Conservation (phyloP, 345 rosid species). For the Citrus hindsii region DNA sequence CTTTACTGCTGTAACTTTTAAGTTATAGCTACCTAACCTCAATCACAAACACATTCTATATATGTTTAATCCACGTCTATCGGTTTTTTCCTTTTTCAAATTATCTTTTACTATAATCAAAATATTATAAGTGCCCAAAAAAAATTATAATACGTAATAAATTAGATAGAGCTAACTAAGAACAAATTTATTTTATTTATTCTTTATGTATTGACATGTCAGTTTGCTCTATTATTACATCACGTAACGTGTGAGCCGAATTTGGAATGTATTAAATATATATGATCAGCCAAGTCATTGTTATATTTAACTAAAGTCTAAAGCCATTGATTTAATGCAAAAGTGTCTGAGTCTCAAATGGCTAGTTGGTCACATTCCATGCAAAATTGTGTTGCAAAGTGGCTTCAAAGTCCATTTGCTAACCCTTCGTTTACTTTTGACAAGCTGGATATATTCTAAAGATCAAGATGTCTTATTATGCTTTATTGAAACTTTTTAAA, state of each 20-base stretch:
- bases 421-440: background rate
- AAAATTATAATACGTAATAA: background rate
- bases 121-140: background rate
- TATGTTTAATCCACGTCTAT: background rate
- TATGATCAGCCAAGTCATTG: background rate
- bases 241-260: background rate
- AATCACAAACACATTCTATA: background rate
- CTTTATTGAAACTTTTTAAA: no score
- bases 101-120: background rate
- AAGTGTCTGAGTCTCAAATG: background rate
- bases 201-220: background rate
- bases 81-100: background rate
- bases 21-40: rapidly evolving
- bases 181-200: no score
- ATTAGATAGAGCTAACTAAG: background rate
- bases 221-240: background rate
- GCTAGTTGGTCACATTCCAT: background rate
- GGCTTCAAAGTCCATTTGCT: background rate
- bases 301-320: background rate
- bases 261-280: background rate
- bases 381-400: background rate
- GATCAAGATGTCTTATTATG: background rate
- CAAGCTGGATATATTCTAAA: background rate
- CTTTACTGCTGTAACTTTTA: no score
- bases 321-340: background rate